Percentiles rank a stretch among this genome's conserved stretches.
These are phyloP conservation scores for Phoma sp. DNA, from an alignment of 2,329 filamentous ascomycete genomes.

Conservation along the genomic window DNA sequence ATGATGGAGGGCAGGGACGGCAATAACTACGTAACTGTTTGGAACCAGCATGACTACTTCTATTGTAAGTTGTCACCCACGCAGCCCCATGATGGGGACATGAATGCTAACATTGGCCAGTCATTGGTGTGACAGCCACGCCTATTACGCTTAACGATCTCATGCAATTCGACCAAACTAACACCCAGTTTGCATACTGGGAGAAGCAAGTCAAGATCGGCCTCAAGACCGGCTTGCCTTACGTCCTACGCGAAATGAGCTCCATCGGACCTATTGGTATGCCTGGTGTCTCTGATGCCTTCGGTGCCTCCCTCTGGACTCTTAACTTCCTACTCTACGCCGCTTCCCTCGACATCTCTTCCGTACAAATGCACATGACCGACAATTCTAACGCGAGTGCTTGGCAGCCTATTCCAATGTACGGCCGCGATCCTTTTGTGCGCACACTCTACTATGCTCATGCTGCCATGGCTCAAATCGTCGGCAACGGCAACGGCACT, in stretches of 20 bases:
- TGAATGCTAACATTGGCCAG: conserved; percentile 28
- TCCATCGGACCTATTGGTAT: conserved; percentile 58
- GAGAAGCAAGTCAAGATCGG: conserved; percentile 52
- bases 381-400: conserved; percentile 59
- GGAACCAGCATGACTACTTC: conserved; percentile 63
- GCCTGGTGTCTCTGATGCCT: conserved; percentile 54
- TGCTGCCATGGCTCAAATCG: conserved; percentile 58
- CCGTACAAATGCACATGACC: conserved; percentile 61
- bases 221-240: conserved; percentile 51
- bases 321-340: conserved; percentile 60
- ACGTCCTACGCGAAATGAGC: conserved; percentile 60
- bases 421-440: conserved; percentile 51
- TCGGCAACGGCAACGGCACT: conserved; percentile 55
- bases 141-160: conserved; percentile 54
- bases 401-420: conserved; percentile 55
- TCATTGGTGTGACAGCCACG: conserved; percentile 55
- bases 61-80: conserved; percentile 47
- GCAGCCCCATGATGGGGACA: background rate
- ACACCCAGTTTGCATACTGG: conserved; percentile 57
- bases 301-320: conserved; percentile 59
- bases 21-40: conserved; percentile 49
- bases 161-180: conserved; percentile 55
- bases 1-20: conserved; percentile 48
- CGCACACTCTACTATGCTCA: conserved; percentile 59
- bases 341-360: conserved; percentile 55